Percentiles rank a stretch among this genome's conserved stretches.
Conservation (phyloP, 163 green algal genomes). For the Picocystis sp. region DNA sequence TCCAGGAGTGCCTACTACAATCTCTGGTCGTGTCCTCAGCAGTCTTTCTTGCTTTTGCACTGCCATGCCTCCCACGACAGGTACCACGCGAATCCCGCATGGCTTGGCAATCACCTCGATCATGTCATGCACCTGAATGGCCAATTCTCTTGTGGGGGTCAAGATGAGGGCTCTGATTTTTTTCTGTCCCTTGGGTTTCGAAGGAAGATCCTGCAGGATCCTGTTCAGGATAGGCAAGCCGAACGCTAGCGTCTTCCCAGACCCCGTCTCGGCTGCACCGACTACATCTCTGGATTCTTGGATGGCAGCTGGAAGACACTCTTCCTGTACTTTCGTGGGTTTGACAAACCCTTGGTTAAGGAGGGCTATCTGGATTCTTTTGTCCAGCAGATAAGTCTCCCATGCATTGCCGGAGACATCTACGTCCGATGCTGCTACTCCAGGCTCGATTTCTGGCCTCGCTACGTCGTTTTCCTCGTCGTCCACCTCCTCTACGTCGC, state of each 20-base stretch:
- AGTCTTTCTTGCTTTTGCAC: constrained; percentile 73
- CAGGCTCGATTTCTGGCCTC: no score
- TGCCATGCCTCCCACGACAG: constrained; percentile 82
- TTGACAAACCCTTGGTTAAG: constrained; percentile 28
- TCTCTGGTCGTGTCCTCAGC: constrained; percentile 35
- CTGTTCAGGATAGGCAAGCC: constrained; percentile 34
- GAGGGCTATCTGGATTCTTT: constrained; percentile 25
- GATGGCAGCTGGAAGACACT: constrained; percentile 65
- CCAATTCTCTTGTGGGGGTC: constrained; percentile 83
- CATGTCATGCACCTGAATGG: constrained; percentile 57
- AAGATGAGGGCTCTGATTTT: constrained; percentile 67
- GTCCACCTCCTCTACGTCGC: no score
- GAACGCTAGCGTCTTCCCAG: constrained; percentile 29
- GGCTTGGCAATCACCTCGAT: constrained; percentile 45
- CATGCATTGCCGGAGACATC: constrained; percentile 22
- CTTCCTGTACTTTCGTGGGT: constrained; percentile 74
- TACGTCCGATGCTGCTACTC: constrained; percentile 9
- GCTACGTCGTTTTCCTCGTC: no score
- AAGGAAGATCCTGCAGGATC: constrained; percentile 32
- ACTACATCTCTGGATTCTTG: constrained; percentile 64
- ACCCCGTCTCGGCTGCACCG: constrained; percentile 78
- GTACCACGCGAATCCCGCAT: constrained; percentile 47
- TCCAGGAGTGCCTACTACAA: constrained; percentile 90
- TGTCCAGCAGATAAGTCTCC: constrained; percentile 31
- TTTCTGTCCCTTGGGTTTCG: constrained; percentile 1